phyloP scores from a whole-genome alignment of 1,284 basidiomycete species.

The Malassezia furfur region DNA sequence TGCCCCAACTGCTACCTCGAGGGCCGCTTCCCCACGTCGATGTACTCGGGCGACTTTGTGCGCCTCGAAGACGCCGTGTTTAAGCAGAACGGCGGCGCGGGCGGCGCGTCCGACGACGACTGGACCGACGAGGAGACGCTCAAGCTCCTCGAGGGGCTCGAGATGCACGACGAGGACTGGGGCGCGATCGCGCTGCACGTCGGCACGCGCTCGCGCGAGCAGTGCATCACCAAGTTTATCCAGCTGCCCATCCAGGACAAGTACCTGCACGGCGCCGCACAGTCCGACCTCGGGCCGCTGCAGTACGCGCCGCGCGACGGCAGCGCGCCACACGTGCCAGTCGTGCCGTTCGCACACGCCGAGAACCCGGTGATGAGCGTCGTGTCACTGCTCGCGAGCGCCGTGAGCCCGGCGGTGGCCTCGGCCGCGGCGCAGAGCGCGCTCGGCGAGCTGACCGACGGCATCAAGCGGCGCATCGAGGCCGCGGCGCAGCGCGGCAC shows the following conservation, averaged over 20 bases:
- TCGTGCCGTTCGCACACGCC: constrained; percentile 72
- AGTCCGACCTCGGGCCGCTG: constrained; percentile 61
- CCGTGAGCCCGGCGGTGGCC: constrained; percentile 80
- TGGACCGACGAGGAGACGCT: constrained; percentile 90
- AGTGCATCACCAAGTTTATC: constrained; percentile 91
- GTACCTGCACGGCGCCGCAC: constrained; percentile 56
- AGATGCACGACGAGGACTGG: constrained; percentile 99
- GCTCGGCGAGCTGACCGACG: constrained; percentile 54
- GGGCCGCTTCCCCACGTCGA: constrained; percentile 85
- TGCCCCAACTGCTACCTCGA: constrained; percentile 69
- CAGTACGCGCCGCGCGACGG: constrained; percentile 53
- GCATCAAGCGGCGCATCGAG: constrained; percentile 24
- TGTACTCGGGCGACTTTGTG: constrained; percentile 97
- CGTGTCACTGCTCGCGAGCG: constrained; percentile 87
- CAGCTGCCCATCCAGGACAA: constrained; percentile 93
- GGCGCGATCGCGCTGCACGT: constrained; percentile 82
- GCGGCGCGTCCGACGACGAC: constrained; percentile 56
- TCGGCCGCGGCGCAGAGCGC: constrained; percentile 87
- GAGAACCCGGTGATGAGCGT: constrained; percentile 99
- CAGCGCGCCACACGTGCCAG: constrained; percentile 21
- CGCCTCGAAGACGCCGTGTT: constrained; percentile 58
- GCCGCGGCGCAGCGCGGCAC: constrained; percentile 27
- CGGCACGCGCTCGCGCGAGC: constrained; percentile 76
- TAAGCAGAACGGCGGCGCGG: constrained; percentile 50
- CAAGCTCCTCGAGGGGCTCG: constrained; percentile 80